Base-by-base conservation (phyloP, 2,329 filamentous ascomycete genomes). In the Colletotrichum theobromicola region DNA sequence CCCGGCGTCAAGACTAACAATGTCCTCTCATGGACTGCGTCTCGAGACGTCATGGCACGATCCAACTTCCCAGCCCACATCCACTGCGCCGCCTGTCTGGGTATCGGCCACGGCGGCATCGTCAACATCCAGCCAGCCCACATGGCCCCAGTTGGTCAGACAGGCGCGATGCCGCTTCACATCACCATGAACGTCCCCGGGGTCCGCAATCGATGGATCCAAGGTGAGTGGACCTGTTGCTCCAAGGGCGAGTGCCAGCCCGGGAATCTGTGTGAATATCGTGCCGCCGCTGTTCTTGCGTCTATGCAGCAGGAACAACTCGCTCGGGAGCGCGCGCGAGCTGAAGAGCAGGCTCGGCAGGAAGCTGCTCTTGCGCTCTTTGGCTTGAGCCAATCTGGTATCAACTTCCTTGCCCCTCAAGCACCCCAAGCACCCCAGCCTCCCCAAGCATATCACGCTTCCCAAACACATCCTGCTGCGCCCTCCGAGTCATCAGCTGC, bases 201-300 rank as follows among this genome's bases (percentile, higher is more conserved):
- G 30, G 24, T 21, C 16, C 6, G 26, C 2, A 18, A 28, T 15
- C 32, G n/a, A 4, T 34, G 57, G 15, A 57, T 69, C 9, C 42
- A 42, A 28, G 35, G 57, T 35, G 57, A 62, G 30, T 72, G 65
- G 70, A 69, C 70, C 4, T 72, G 70, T 13, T 72, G 70, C 26
- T 65, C 64, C 12, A 26, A 46, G 7, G 55, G 70, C 3, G 46
- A 57, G 2, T 72, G 70, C 12, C n/a, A 9, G 34, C 42, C 5
- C 13, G 34, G 6, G 9, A 50, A 21, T 0, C 42, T 72, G 3
- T 72, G 65, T 26, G 42, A 63, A 16, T 72, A 55, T 35, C 65
- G 70, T 15, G 70, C 37, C 15, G 57, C 64, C 28, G 64, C 65
- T 15, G 16, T 68, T 10, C n/a, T 72, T 21, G 53, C 55, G 16